Conservation (phyloP, 225 moss, liverwort and hornwort species). For the Thuidium tamariscinum region DNA sequence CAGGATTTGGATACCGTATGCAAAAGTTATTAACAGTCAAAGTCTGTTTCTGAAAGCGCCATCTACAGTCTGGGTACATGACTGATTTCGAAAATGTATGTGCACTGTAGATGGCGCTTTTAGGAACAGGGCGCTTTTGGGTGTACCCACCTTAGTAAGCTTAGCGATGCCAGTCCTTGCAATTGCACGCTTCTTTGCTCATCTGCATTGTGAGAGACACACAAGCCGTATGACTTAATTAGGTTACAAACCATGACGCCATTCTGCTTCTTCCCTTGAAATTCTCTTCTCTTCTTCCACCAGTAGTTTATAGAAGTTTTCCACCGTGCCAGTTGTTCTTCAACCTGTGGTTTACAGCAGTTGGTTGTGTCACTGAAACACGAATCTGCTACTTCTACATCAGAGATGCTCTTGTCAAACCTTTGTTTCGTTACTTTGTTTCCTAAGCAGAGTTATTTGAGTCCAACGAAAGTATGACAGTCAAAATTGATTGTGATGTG, state of each 20-base stretch:
- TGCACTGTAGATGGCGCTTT: no score
- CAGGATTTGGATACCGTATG: no score
- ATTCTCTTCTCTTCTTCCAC: neutral
- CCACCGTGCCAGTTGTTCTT: no score
- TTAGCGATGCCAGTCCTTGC: neutral
- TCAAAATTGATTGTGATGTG: neutral
- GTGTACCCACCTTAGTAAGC: no score
- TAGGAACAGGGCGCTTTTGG: no score
- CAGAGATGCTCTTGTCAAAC: neutral
- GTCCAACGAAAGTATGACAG: neutral
- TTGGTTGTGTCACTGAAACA: neutral
- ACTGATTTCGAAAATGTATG: no score
- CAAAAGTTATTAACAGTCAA: no score
- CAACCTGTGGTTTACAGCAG: neutral
- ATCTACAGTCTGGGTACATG: no score
- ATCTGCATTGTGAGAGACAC: neutral
- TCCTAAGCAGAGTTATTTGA: no score
- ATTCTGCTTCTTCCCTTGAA: neutral
- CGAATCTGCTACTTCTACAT: neutral
- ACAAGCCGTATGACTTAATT: neutral
- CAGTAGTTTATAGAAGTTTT: no score
- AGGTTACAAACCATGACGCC: neutral
- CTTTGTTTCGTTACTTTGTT: neutral
- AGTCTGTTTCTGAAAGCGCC: no score
- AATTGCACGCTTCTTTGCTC: neutral